Percentiles rank a stretch among this genome's conserved stretches.
Evolutionary conservation across 805 yeast genomes (phyloP).

Genomic region (Ogataea pilisensis): DNA sequence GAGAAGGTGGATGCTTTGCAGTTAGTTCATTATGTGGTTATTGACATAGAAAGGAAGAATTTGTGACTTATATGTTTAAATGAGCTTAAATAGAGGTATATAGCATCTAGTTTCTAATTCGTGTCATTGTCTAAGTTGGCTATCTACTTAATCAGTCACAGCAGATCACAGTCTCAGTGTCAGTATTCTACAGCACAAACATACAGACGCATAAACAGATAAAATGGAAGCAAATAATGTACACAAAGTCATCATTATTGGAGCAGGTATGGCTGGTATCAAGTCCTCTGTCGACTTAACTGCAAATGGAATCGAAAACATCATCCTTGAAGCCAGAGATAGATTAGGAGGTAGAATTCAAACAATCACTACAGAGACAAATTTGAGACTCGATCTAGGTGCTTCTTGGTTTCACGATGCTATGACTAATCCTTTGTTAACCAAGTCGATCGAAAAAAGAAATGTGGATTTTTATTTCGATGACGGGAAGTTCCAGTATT

Average conservation of each 20-base stretch:
- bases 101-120: too few species aligned
- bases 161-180: too few species aligned
- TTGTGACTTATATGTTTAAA: too few species aligned
- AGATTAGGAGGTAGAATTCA: constrained; percentile 66
- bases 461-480: constrained; percentile 31
- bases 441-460: constrained; percentile 35
- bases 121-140: too few species aligned
- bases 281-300: constrained; percentile 43
- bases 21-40: too few species aligned
- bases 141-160: too few species aligned
- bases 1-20: too few species aligned
- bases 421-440: constrained; percentile 56
- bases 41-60: too few species aligned
- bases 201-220: too few species aligned
- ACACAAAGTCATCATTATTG: constrained; percentile 41
- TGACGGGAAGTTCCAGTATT: constrained; percentile 23
- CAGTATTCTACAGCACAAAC: too few species aligned
- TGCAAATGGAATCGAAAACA: constrained; percentile 33
- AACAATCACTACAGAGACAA: constrained; percentile 34
- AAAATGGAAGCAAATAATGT: neutral
- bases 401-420: constrained; percentile 93
- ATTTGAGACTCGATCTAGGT: constrained; percentile 60
- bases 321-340: constrained; percentile 47
- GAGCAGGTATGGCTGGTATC: constrained; percentile 53
- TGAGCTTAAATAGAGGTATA: too few species aligned